These are phyloP conservation scores for Candida montana DNA, from an alignment of 805 yeast species.

Conservation along the genomic window DNA sequence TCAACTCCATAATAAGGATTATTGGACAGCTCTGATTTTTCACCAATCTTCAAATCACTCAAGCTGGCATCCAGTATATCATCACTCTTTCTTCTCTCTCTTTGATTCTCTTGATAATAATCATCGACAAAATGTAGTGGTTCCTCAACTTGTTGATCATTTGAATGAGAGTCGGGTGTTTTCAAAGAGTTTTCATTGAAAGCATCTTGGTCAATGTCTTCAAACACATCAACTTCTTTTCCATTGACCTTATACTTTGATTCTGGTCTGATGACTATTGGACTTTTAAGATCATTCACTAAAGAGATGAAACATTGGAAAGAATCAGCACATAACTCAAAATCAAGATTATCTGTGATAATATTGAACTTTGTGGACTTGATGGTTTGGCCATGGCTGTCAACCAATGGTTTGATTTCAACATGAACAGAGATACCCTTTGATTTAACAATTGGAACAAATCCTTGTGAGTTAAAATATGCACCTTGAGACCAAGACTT, in stretches of 20 bases:
- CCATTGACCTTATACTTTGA: constrained; percentile 46
- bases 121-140: constrained; percentile 22
- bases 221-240: constrained; percentile 34
- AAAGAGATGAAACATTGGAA: constrained; percentile 64
- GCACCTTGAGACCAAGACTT: constrained; percentile 37
- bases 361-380: constrained; percentile 39
- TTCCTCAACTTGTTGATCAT: constrained; percentile 1
- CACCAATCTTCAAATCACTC: constrained; percentile 22
- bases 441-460: constrained; percentile 43
- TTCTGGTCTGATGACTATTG: constrained; percentile 52
- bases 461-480: constrained; percentile 44
- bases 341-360: constrained; percentile 39
- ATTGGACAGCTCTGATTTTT: constrained; percentile 4
- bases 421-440: constrained; percentile 25
- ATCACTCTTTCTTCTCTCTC: neutral
- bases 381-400: constrained; percentile 11
- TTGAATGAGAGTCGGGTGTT: neutral
- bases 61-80: constrained; percentile 28
- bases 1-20: constrained; percentile 15
- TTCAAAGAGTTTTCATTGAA: constrained; percentile 14
- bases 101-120: constrained; percentile 13
- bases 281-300: constrained; percentile 66
- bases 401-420: constrained; percentile 26
- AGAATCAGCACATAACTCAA: constrained; percentile 81
- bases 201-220: constrained; percentile 32